Conservation (phyloP, 2,329 filamentous ascomycete species). For the Fusarium metavorans region DNA sequence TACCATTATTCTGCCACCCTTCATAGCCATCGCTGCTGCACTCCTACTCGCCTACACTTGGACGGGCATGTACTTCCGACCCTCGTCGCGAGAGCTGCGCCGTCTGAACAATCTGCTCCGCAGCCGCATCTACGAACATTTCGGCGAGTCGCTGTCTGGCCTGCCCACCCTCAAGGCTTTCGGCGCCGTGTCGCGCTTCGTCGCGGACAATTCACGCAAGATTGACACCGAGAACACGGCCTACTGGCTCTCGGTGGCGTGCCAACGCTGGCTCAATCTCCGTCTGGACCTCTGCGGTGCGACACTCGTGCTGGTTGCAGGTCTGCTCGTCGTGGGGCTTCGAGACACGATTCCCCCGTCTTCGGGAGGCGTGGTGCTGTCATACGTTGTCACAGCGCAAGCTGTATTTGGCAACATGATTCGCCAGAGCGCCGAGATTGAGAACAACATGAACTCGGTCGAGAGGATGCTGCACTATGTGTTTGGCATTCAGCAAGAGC, state of each 20-base stretch:
- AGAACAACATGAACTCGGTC: conserved; percentile 97
- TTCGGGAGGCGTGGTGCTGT: conserved; percentile 23
- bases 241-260: conserved; percentile 19
- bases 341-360: conserved; percentile 23
- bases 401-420: conserved; percentile 72
- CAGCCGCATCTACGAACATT: conserved; percentile 32
- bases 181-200: conserved; percentile 11
- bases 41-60: conserved; percentile 14
- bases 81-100: conserved; percentile 16
- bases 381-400: conserved; percentile 54
- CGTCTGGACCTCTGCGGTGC: conserved; percentile 21
- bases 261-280: conserved; percentile 21
- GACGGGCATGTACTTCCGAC: conserved; percentile 29
- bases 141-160: conserved; percentile 19
- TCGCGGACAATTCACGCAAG: conserved; percentile 12
- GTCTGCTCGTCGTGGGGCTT: conserved; percentile 21
- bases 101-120: conserved; percentile 23
- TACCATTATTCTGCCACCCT: conserved; percentile 21
- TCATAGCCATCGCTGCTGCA: conserved; percentile 10
- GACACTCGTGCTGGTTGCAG: background rate
- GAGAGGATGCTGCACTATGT: conserved; percentile 92
- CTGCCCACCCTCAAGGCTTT: conserved; percentile 24
- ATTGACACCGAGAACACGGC: conserved; percentile 26
- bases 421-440: conserved; percentile 62
- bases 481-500: conserved; percentile 59